Evolutionary conservation across 1,284 basidiomycete genomes (phyloP).

Genomic region (Leccinum angustisporum): DNA sequence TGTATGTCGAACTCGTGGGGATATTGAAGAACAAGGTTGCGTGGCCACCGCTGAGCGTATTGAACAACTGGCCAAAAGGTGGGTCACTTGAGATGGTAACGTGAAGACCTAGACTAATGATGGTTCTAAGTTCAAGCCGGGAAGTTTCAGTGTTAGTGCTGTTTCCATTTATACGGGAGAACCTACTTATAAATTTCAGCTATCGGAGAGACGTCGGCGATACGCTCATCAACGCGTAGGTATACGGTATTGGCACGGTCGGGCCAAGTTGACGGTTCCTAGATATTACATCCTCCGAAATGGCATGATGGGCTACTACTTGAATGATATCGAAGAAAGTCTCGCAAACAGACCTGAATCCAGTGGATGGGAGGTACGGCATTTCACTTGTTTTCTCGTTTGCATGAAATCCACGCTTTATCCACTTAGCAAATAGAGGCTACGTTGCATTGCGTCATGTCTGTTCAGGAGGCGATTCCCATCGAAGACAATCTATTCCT

Average conservation of each 20-base stretch:
- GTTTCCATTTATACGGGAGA: not conserved
- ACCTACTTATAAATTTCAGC: slow-evolving; percentile 37
- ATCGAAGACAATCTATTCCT: slow-evolving; percentile 68
- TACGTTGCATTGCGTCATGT: slow-evolving; percentile 79
- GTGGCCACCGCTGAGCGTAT: slow-evolving; percentile 54
- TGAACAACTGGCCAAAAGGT: slow-evolving; percentile 71
- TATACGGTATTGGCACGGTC: slow-evolving; percentile 10
- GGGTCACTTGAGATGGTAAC: slow-evolving; percentile 18
- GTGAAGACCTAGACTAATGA: slow-evolving; percentile 9
- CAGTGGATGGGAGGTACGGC: slow-evolving; percentile 69
- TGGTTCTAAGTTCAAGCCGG: slow-evolving; percentile 61
- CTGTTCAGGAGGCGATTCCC: slow-evolving; percentile 83
- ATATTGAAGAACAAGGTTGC: slow-evolving; percentile 71
- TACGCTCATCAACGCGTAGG: slow-evolving; percentile 86
- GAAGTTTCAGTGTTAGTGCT: slow-evolving; percentile 68
- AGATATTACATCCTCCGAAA: slow-evolving; percentile 88
- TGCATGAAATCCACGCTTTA: not conserved
- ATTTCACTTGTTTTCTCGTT: not conserved
- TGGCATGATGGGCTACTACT: slow-evolving; percentile 73
- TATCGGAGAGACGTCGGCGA: slow-evolving; percentile 90
- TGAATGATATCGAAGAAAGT: slow-evolving; percentile 58
- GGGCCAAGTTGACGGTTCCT: slow-evolving; percentile 9
- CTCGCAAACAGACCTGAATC: slow-evolving; percentile 41
- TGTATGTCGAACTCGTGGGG: slow-evolving; percentile 76
- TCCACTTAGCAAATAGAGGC: slow-evolving; percentile 76